phyloP scores from a whole-genome alignment of 139 green algal species.

The Tetradesmus obliquus region DNA sequence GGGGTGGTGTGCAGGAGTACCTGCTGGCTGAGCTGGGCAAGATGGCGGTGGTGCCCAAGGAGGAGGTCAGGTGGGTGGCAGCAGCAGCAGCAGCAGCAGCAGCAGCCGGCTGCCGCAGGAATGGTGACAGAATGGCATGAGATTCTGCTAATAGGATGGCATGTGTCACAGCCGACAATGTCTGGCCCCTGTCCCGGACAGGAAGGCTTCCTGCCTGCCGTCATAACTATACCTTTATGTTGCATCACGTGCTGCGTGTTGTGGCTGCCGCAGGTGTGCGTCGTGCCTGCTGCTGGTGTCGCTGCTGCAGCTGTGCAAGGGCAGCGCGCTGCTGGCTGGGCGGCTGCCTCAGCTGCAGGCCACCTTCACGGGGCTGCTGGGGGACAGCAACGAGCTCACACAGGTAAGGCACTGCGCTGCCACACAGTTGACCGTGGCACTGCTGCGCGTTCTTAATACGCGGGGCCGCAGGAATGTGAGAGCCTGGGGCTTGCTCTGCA shows the following conservation, averaged over 20 bases:
- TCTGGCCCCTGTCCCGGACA: too few species aligned
- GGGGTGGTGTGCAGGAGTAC: constrained; percentile 19
- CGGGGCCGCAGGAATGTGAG: too few species aligned
- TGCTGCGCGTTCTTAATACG: too few species aligned
- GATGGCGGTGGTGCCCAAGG: not conserved
- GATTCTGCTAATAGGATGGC: too few species aligned
- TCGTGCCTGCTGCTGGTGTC: constrained; percentile 84
- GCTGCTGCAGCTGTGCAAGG: constrained; percentile 78
- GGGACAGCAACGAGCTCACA: constrained; percentile 86
- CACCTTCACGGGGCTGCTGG: constrained; percentile 81
- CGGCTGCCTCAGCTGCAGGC: constrained; percentile 75
- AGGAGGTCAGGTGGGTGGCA: not conserved
- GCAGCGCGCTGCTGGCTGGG: constrained; percentile 57
- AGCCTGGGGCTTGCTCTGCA: too few species aligned
- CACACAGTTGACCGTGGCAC: not conserved
- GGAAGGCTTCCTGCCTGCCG: not conserved
- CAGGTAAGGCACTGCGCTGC: constrained; percentile 83
- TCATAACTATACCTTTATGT: not conserved
- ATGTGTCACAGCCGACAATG: too few species aligned
- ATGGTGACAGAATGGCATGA: too few species aligned
- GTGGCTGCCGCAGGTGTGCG: constrained; percentile 68
- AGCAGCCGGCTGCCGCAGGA: not conserved
- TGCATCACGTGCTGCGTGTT: not conserved
- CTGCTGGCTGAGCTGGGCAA: constrained; percentile 15
- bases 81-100: not conserved